Conservation (phyloP, 176 grass and related monocot species). For the Aegilops speltoides region DNA sequence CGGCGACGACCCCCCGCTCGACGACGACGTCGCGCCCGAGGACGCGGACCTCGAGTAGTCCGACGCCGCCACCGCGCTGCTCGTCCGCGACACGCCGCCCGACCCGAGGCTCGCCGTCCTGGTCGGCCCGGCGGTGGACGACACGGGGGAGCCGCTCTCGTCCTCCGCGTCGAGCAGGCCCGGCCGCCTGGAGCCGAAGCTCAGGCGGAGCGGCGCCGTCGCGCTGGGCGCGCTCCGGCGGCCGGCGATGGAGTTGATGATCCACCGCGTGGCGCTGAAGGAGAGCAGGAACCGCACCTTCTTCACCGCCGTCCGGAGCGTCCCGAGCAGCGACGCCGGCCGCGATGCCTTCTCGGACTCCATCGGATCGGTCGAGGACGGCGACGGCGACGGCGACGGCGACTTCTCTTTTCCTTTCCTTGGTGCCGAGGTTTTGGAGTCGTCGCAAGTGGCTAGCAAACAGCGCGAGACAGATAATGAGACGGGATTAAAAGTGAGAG, state of each 20-base stretch:
- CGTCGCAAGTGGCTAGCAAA: not conserved
- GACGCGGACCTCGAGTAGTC: slow-evolving; percentile 18
- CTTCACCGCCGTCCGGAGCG: slow-evolving; percentile 45
- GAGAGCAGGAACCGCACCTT: slow-evolving; percentile 78
- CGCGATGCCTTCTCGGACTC: slow-evolving; percentile 1
- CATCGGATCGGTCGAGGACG: slow-evolving; percentile 6
- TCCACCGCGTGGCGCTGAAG: slow-evolving; percentile 66
- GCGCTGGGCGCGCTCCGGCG: not conserved
- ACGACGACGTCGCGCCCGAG: not conserved
- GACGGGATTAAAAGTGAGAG: not conserved
- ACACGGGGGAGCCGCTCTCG: not conserved
- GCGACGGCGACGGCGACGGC: not conserved
- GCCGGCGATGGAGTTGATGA: slow-evolving; percentile 37
- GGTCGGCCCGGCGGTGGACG: not conserved
- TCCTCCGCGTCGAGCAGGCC: slow-evolving; percentile 50
- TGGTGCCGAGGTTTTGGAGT: not conserved
- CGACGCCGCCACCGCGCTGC: slow-evolving; percentile 25
- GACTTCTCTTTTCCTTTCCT: not conserved
- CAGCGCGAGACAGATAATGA: not conserved
- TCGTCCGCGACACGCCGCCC: slow-evolving; percentile 33
- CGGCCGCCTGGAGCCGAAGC: slow-evolving; percentile 42
- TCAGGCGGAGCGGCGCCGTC: not conserved
- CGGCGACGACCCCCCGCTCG: not conserved
- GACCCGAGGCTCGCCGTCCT: slow-evolving; percentile 29
- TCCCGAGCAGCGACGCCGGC: slow-evolving; percentile 28